Percentiles rank a stretch among this genome's conserved stretches.
Evolutionary conservation across 148 eudicot species (phyloP).

Genomic region (Rhododendron griersonianum): DNA sequence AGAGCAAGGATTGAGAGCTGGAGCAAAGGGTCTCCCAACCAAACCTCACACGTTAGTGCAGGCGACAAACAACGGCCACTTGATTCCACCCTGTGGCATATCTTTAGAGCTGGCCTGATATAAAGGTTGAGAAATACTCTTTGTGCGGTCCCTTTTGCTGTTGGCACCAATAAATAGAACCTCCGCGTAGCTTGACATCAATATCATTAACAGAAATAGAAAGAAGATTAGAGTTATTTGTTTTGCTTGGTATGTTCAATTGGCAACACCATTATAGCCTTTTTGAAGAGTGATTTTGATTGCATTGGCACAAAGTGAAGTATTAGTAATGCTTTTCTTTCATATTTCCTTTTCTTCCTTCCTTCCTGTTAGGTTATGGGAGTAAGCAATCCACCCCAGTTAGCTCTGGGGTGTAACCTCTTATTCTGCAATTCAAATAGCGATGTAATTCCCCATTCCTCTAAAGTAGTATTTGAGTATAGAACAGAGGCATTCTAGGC

Average conservation of each 20-base stretch:
- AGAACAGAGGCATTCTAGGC: background rate
- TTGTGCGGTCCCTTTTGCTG: background rate
- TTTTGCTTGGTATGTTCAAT: background rate
- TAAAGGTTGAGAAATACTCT: background rate
- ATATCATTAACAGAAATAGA: background rate
- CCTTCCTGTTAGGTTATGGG: background rate
- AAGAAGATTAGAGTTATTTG: background rate
- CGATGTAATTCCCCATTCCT: background rate
- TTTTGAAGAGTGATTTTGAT: background rate
- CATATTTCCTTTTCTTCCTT: background rate
- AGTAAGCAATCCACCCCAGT: background rate
- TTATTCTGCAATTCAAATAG: background rate
- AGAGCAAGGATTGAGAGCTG: background rate
- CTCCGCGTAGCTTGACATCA: background rate
- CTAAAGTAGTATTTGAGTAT: background rate
- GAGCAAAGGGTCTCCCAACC: background rate
- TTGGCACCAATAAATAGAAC: background rate
- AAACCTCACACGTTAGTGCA: background rate
- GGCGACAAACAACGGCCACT: background rate
- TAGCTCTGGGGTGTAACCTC: background rate
- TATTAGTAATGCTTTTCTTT: background rate
- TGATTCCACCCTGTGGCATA: background rate
- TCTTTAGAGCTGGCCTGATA: background rate
- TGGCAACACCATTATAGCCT: background rate
- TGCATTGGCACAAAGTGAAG: background rate